Percentiles rank a stretch among this genome's conserved stretches.
Conservation (phyloP, 495 filamentous ascomycete species). For the Trichocladium antarcticum region DNA sequence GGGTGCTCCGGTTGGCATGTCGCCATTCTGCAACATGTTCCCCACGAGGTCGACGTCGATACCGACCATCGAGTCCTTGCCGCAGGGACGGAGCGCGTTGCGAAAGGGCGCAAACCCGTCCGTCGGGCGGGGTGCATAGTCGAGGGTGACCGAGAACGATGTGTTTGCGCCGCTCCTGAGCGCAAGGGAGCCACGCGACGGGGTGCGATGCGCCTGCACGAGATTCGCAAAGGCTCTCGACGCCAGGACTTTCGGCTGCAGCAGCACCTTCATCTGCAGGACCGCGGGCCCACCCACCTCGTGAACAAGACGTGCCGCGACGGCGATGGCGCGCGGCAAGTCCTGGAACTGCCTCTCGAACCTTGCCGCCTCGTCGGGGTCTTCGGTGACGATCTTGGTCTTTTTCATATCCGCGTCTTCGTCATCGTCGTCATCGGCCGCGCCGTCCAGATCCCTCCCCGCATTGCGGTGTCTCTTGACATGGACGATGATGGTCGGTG, state of each 20-base stretch:
- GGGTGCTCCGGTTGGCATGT: neutral
- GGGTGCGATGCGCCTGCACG: slow-evolving; percentile 4
- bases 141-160: slow-evolving; percentile 5
- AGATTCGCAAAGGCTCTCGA: slow-evolving; percentile 7
- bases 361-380: slow-evolving; percentile 7
- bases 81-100: slow-evolving; percentile 1
- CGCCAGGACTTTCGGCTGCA: slow-evolving; percentile 7
- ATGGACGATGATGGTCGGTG: slow-evolving; percentile 3
- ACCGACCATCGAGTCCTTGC: neutral
- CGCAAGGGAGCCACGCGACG: neutral
- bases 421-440: neutral
- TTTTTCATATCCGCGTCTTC: neutral
- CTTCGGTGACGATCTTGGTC: slow-evolving; percentile 5
- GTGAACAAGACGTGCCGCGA: neutral
- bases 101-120: neutral
- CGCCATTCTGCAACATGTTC: too few species aligned
- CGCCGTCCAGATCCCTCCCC: too few species aligned
- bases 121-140: neutral
- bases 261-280: slow-evolving; percentile 1
- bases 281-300: too few species aligned
- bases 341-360: slow-evolving; percentile 8
- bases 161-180: neutral
- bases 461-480: too few species aligned
- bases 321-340: slow-evolving; percentile 8
- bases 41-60: neutral